Evolutionary conservation across 371 early-diverging fungal genomes (phyloP), one percentile per base, ranked within the genome.

Genomic region (Mucor saturninus): DNA sequence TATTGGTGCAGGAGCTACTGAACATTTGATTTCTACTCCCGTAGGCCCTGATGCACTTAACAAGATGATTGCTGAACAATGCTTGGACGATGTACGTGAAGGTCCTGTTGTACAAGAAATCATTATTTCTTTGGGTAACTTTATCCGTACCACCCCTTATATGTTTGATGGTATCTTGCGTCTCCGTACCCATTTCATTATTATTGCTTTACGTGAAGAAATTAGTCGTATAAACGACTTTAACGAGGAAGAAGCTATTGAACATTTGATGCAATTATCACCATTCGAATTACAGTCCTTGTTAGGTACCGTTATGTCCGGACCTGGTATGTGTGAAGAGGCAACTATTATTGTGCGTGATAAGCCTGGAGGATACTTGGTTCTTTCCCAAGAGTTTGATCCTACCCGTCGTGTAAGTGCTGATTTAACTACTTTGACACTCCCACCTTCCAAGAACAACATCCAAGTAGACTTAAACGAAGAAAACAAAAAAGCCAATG

Each of bases 61-160:
- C 48, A 80, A 82, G 31, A 83, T 93, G 67, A 86, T 93, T 62
- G 83, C 83, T 5, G 77, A 78, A 51, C 81, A 81, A 68, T 76
- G 80, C 81, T 80, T 68, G 60, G 93, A 83, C 43, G 95, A 95
- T 73, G 85, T 91, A 2, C 90, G 94, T 38, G 93, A 94, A 61
- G 93, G 89, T 0, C 91, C 94, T 0, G 81, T 95, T 0, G 91
- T 93, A 0, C 93, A 94, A 62, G 95, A 93, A 74, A 83, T 94
- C 39, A 73, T 95, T 28, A 91, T 91, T 13, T 91, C 88, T 54
- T 77, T 93, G 4, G 93, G 93, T 1, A 87, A 86, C 28, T 84
- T 94, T 46, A 88, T 93, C 28, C 83, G 92, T 3, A 81, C 88
- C 9, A 75, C 77, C 11, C 91, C 93, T 0, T 65, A 72, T 6